Conservation (phyloP, 73 alveolate genomes). For the Effrenium voratum region DNA sequence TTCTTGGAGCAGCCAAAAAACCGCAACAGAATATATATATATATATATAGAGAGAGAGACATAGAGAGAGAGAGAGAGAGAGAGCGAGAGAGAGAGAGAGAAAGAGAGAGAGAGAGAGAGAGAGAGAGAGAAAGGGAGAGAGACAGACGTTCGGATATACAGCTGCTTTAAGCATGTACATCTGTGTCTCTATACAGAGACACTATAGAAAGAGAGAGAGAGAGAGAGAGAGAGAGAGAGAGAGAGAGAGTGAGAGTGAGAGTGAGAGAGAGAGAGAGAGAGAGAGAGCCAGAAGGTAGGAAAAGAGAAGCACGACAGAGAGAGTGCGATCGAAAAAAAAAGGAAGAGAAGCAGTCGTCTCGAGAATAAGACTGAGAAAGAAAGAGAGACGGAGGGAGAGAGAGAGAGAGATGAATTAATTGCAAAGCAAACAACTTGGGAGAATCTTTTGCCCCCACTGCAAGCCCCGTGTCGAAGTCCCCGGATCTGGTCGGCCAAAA, state of each 20-base stretch:
- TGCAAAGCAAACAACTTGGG: not conserved
- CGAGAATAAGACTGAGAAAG: no score
- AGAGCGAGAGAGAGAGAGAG: no score
- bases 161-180: not conserved
- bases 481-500: not conserved
- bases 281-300: not conserved
- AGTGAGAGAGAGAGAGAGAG: not conserved
- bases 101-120: no score
- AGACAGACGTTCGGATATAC: not conserved
- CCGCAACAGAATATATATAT: not conserved
- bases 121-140: no score
- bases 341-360: not conserved
- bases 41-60: no score
- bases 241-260: not conserved
- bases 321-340: not conserved
- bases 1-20: not conserved
- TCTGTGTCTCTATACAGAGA: not conserved
- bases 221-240: not conserved
- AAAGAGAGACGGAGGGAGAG: no score
- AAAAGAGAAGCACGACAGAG: not conserved
- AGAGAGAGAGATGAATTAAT: not conserved
- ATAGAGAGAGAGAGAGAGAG: no score
- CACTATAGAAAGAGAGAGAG: no score
- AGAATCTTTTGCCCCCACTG: not conserved
- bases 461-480: not conserved